These are phyloP conservation scores for Melampsora americana DNA, from an alignment of 1,284 basidiomycete species.

Conservation along the genomic window DNA sequence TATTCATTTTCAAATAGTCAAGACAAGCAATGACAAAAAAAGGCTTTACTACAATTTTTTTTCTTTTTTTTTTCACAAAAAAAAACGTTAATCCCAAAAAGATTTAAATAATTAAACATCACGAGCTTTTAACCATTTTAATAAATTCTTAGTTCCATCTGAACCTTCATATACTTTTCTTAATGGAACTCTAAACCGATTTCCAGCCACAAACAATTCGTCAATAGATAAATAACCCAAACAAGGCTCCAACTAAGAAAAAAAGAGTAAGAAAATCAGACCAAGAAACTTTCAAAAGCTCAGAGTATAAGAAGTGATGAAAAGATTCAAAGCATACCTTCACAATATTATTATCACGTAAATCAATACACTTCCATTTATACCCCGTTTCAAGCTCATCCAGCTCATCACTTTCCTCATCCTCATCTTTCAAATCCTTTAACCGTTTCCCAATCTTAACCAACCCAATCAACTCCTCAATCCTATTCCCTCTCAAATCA, in stretches of 20 bases:
- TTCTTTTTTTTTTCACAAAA: neutral
- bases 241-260: constrained; percentile 13
- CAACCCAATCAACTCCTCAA: neutral
- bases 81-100: neutral
- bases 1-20: neutral
- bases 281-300: neutral
- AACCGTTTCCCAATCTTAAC: neutral
- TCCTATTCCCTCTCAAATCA: constrained; percentile 11
- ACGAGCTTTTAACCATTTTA: neutral
- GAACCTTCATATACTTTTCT: constrained; percentile 31
- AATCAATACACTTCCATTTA: neutral
- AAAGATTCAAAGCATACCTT: neutral
- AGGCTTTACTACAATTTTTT: neutral
- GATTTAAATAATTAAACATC: neutral
- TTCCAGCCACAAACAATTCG: constrained; percentile 10
- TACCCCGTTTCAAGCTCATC: neutral
- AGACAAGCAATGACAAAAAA: neutral
- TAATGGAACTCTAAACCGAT: constrained; percentile 31
- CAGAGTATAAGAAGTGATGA: neutral
- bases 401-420: no score
- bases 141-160: neutral
- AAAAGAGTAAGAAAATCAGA: neutral
- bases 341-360: neutral
- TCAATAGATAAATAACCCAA: constrained; percentile 14
- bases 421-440: neutral